Percentiles rank a stretch among this genome's conserved stretches.
Evolutionary conservation across 2,329 filamentous ascomycete genomes (phyloP).

Genomic region (Macrophomina phaseolina): DNA sequence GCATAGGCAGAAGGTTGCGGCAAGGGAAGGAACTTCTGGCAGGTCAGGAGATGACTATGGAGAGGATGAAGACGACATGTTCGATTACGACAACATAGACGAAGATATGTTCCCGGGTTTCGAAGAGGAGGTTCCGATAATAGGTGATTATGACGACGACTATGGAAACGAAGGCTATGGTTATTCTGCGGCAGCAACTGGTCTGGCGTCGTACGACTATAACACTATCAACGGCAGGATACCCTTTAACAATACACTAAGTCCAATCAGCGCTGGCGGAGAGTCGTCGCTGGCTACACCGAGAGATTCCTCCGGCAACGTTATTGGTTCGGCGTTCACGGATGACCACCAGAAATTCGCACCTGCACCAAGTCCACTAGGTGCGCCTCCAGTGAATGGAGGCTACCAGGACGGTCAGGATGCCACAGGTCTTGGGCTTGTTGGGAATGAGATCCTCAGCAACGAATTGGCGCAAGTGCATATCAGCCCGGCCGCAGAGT

Average conservation of each 20-base stretch:
- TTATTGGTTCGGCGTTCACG: conserved; percentile 13
- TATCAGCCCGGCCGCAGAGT: conserved; percentile 5
- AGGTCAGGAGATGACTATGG: conserved; percentile 39
- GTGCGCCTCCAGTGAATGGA: conserved; percentile 12
- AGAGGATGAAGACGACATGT: conserved; percentile 45
- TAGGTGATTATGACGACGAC: conserved; percentile 44
- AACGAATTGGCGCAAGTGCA: conserved; percentile 29
- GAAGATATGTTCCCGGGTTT: conserved; percentile 54
- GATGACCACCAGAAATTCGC: conserved; percentile 13
- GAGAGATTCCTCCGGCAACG: conserved; percentile 12
- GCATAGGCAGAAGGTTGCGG: conserved; percentile 69
- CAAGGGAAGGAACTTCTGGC: conserved; percentile 55
- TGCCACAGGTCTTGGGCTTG: conserved; percentile 34
- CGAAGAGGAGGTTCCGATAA: conserved; percentile 70
- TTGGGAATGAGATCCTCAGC: conserved; percentile 27
- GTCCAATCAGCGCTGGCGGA: conserved; percentile 34
- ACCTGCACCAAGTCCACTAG: conserved; percentile 15
- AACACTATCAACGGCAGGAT: conserved; percentile 33
- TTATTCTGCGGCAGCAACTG: conserved; percentile 32
- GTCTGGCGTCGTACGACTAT: conserved; percentile 42
- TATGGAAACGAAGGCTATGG: conserved; percentile 32
- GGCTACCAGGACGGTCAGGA: neutral
- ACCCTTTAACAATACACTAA: conserved; percentile 32
- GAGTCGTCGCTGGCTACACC: conserved; percentile 13
- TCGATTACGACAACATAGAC: conserved; percentile 53